Evolutionary conservation across 1,139 yeast species (phyloP).

Genomic region (Arxiozyma slooffiae): DNA sequence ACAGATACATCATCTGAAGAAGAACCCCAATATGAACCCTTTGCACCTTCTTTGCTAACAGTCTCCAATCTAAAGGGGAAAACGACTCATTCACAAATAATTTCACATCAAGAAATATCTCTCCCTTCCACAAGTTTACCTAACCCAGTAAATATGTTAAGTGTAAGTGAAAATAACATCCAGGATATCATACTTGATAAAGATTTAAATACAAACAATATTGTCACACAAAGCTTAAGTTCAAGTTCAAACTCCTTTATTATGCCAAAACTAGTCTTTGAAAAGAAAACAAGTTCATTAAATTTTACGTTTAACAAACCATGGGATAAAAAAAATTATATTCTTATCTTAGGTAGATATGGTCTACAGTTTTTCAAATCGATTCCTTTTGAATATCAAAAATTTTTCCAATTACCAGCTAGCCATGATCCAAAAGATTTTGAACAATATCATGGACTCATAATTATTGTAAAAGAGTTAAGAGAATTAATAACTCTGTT

Average conservation of each 20-base stretch:
- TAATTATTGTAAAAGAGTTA: slow-evolving; percentile 23
- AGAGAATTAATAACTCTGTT: slow-evolving; percentile 20
- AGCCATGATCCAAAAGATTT: slow-evolving; percentile 14
- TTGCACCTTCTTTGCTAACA: neutral
- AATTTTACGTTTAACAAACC: slow-evolving; percentile 5
- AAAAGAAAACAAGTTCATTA: neutral
- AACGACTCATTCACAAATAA: neutral
- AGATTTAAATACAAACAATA: slow-evolving; percentile 10
- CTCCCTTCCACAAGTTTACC: neutral
- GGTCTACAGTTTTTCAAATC: slow-evolving; percentile 18
- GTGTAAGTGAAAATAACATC: neutral
- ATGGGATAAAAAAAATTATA: slow-evolving; percentile 11
- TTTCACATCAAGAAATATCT: neutral
- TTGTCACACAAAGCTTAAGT: slow-evolving; percentile 20
- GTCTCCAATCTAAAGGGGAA: neutral
- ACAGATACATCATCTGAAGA: slow-evolving; percentile 27
- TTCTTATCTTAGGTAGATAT: slow-evolving; percentile 22
- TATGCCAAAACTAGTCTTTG: slow-evolving; percentile 26
- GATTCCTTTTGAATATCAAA: slow-evolving; percentile 18
- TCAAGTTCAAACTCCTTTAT: slow-evolving; percentile 27
- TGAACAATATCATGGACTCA: slow-evolving; percentile 16
- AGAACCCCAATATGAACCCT: slow-evolving; percentile 9
- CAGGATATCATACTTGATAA: slow-evolving; percentile 4
- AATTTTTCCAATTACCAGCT: slow-evolving; percentile 18
- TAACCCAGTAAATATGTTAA: neutral